These are phyloP conservation scores for Phalaenopsis equestris DNA, from an alignment of 106 monocot species.

Conservation along the genomic window DNA sequence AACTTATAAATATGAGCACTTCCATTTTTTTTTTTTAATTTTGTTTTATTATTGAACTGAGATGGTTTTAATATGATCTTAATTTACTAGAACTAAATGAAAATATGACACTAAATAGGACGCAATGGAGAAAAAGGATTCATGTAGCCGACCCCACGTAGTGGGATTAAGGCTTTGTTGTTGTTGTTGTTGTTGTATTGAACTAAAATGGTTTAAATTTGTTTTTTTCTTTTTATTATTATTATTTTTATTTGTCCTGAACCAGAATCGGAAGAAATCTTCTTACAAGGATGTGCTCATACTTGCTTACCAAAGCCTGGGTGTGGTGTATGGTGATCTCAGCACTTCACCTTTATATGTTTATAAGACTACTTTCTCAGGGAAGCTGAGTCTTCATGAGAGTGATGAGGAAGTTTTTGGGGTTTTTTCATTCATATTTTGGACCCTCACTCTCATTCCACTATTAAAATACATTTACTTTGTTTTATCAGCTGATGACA, in stretches of 20 bases:
- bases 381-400: slow-evolving; percentile 56
- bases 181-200: too few species aligned
- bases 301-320: slow-evolving; percentile 80
- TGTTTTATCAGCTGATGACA: slow-evolving; percentile 68
- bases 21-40: too few species aligned
- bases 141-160: too few species aligned
- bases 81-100: too few species aligned
- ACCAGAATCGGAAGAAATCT: slow-evolving; percentile 25
- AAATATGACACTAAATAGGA: too few species aligned
- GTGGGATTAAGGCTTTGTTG: too few species aligned
- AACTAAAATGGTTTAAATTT: neutral
- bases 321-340: slow-evolving; percentile 79
- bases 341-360: slow-evolving; percentile 81
- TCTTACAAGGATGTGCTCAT: slow-evolving; percentile 36
- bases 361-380: slow-evolving; percentile 74
- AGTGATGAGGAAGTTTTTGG: slow-evolving; percentile 69
- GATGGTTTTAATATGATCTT: too few species aligned
- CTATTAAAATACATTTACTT: slow-evolving; percentile 64
- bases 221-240: slow-evolving; percentile 1
- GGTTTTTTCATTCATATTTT: slow-evolving; percentile 72
- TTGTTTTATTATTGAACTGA: too few species aligned
- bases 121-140: too few species aligned
- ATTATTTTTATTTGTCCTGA: neutral
- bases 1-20: too few species aligned
- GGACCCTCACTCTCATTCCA: slow-evolving; percentile 73